Evolutionary conservation across 805 yeast species (phyloP).

Genomic region (Saccharomycopsis synnaedendra): DNA sequence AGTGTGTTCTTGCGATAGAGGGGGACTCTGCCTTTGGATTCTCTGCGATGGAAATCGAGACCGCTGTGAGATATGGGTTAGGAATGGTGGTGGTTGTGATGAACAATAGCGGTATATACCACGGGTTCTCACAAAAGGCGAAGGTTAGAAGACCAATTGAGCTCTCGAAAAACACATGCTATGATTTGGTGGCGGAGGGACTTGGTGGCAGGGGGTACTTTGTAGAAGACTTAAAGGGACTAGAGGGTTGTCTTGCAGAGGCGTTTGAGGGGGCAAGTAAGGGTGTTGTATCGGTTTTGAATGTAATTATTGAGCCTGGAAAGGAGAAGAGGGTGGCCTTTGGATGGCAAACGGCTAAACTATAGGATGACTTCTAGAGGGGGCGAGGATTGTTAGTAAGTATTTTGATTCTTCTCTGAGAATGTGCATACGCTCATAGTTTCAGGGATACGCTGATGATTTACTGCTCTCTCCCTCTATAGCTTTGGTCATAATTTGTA

Average conservation of each 20-base stretch:
- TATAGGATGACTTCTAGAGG: not conserved
- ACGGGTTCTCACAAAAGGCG: constrained; percentile 35
- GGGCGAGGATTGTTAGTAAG: not conserved
- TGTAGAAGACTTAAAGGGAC: constrained; percentile 30
- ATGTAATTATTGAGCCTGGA: constrained; percentile 53
- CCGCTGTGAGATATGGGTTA: constrained; percentile 42
- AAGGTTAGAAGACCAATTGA: constrained; percentile 38
- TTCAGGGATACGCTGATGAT: no score
- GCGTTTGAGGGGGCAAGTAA: constrained; percentile 22
- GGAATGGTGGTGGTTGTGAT: constrained; percentile 51
- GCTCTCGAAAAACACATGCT: constrained; percentile 41
- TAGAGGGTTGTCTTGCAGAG: constrained; percentile 23
- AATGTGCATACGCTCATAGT: no score
- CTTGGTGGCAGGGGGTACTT: constrained; percentile 46
- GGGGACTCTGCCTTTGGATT: constrained; percentile 78
- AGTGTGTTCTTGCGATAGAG: constrained; percentile 45
- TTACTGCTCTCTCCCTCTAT: no score
- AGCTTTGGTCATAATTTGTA: no score
- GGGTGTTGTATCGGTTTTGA: constrained; percentile 28
- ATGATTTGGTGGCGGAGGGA: constrained; percentile 43
- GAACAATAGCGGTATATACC: constrained; percentile 67
- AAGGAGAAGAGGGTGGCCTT: constrained; percentile 42
- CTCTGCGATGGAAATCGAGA: constrained; percentile 63
- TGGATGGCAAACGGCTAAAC: constrained; percentile 44
- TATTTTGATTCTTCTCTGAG: no score